Percentiles rank a stretch among this genome's conserved stretches.
Evolutionary conservation across 164 flowering plant genomes (phyloP).

Genomic region (Stephania japonica): DNA sequence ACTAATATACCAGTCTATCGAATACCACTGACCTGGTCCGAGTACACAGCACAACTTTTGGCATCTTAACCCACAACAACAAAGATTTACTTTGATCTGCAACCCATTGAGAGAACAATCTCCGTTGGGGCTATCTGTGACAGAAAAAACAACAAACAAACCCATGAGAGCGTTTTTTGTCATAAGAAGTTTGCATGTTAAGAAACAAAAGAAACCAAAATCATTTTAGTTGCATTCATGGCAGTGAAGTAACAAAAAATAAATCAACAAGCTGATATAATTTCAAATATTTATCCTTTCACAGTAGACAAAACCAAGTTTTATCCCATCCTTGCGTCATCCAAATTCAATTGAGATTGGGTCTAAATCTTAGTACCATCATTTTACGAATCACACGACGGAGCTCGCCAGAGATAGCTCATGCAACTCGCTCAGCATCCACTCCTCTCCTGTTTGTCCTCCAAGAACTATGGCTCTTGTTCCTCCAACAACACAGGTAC

Average conservation of each 20-base stretch:
- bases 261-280: not conserved
- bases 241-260: not conserved
- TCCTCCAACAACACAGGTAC: constrained; percentile 91
- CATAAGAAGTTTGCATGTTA: not conserved
- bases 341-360: not conserved
- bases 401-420: constrained; percentile 70
- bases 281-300: not conserved
- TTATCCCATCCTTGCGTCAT: not conserved
- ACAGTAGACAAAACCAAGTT: not conserved
- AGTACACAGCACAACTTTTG: constrained; percentile 2
- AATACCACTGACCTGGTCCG: constrained; percentile 15
- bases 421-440: constrained; percentile 86
- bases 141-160: constrained; percentile 4
- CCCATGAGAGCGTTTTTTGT: not conserved
- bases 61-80: not conserved
- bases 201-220: not conserved
- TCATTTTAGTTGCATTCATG: not conserved
- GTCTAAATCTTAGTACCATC: constrained; percentile 3
- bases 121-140: constrained; percentile 6
- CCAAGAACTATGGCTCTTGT: constrained; percentile 89
- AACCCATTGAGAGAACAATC: not conserved
- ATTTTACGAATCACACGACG: constrained; percentile 14
- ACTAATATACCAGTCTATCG: constrained; percentile 1
- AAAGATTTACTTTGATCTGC: constrained; percentile 4
- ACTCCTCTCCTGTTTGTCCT: constrained; percentile 92